Percentiles rank a stretch among this genome's conserved stretches.
phyloP scores from a whole-genome alignment of 768 basidiomycete species.

The Auricularia auricula-judae region DNA sequence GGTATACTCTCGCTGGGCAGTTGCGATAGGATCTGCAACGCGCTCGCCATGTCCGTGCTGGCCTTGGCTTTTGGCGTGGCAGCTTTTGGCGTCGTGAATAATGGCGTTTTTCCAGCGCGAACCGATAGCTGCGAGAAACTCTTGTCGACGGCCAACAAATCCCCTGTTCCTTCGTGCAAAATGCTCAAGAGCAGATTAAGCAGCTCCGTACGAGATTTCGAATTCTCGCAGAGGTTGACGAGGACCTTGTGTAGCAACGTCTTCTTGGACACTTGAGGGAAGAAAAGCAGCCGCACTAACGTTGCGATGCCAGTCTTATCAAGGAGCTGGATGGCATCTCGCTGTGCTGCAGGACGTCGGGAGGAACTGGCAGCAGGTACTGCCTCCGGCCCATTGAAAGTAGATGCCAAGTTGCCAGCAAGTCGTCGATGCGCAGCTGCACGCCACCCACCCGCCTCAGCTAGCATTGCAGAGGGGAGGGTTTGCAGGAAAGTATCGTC shows the following conservation, averaged over 20 bases:
- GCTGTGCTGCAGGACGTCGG: constrained; percentile 45
- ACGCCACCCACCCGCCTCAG: constrained; percentile 68
- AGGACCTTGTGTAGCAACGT: constrained; percentile 79
- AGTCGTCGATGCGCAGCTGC: constrained; percentile 31
- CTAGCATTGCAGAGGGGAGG: constrained; percentile 76
- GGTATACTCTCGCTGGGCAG: constrained; percentile 74
- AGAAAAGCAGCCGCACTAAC: constrained; percentile 88
- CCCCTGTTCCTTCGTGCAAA: constrained; percentile 89
- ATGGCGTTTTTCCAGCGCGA: constrained; percentile 27
- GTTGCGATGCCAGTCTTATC: constrained; percentile 84
- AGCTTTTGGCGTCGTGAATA: constrained; percentile 24
- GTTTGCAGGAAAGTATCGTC: constrained; percentile 76
- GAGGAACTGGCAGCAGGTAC: constrained; percentile 9
- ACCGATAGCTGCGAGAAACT: constrained; percentile 89
- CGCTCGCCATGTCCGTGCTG: constrained; percentile 18
- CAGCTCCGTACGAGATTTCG: constrained; percentile 80
- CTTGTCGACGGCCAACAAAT: constrained; percentile 83
- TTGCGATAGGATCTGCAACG: constrained; percentile 41
- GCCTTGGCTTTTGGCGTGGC: constrained; percentile 54
- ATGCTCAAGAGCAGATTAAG: constrained; percentile 92
- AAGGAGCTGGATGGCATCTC: constrained; percentile 87
- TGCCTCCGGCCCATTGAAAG: not conserved
- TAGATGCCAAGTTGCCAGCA: not conserved
- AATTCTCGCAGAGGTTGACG: constrained; percentile 92
- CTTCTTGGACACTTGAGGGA: constrained; percentile 85